These are phyloP conservation scores for Phtheirospermum japonicum DNA, from an alignment of 257 asterid genomes.

Conservation along the genomic window DNA sequence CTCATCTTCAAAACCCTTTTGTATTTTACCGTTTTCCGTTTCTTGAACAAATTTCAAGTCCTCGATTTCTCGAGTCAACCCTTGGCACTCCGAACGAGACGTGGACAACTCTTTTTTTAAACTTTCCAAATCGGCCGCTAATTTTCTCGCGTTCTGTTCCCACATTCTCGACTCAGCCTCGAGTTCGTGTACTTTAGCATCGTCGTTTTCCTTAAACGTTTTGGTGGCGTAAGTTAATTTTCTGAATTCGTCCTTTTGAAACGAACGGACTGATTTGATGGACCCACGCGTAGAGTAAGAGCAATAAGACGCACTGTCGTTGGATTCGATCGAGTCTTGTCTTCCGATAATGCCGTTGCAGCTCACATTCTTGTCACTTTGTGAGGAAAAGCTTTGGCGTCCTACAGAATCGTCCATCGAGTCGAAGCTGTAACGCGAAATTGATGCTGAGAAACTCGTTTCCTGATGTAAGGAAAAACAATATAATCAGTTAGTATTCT, in stretches of 20 bases:
- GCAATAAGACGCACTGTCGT: conserved; percentile 31
- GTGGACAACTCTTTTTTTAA: conserved; percentile 36
- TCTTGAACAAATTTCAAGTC: conserved; percentile 26
- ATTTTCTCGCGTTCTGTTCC: conserved; percentile 45
- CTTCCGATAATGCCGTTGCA: conserved; percentile 27
- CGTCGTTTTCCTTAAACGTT: conserved; percentile 28
- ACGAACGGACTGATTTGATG: conserved; percentile 32
- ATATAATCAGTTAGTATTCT: too few relatives aligned
- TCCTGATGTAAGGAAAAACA: conserved; percentile 29
- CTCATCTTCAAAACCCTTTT: conserved; percentile 34
- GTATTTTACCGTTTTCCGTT: conserved; percentile 29
- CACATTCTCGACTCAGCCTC: conserved; percentile 48
- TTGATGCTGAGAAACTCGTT: conserved; percentile 33
- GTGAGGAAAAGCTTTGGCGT: conserved; percentile 35
- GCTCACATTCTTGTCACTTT: conserved; percentile 27
- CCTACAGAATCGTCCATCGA: conserved; percentile 43
- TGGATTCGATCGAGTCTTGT: conserved; percentile 43
- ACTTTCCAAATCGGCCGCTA: conserved; percentile 34
- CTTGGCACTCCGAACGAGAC: conserved; percentile 32
- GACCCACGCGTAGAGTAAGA: conserved; percentile 36
- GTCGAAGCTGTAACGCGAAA: conserved; percentile 38
- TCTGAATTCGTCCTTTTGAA: conserved; percentile 34
- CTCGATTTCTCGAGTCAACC: conserved; percentile 34
- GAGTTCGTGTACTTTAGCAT: conserved; percentile 35
- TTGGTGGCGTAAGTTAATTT: conserved; percentile 27